A percentile compares a stretch with the other conserved stretches of the same genome.
phyloP scores from a whole-genome alignment of 139 green algal species.

The Coelastrella sp. region DNA sequence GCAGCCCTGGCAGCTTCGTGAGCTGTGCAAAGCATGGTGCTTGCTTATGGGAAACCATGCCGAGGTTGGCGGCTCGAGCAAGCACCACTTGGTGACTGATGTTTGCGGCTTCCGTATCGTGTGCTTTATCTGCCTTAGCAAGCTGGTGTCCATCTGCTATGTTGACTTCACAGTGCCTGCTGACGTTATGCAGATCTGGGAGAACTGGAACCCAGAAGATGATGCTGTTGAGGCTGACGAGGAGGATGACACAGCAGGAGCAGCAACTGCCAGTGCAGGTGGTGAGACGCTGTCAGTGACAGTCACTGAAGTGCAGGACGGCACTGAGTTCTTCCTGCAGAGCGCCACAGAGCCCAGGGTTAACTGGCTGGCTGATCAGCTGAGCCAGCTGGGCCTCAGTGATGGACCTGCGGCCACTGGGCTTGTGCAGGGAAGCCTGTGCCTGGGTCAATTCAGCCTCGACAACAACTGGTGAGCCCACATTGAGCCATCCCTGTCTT shows the following conservation, averaged over 20 bases:
- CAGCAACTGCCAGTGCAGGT: constrained; percentile 6
- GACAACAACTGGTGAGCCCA: constrained; percentile 88
- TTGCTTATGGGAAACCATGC: too few relatives aligned
- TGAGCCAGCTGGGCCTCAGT: constrained; percentile 57
- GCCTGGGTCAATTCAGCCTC: constrained; percentile 76
- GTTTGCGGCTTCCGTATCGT: too few relatives aligned
- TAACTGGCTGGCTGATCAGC: constrained; percentile 79
- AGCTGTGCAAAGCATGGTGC: too few relatives aligned
- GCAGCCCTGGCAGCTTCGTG: too few relatives aligned
- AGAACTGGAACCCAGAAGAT: constrained; percentile 69
- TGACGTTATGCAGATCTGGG: constrained; percentile 76
- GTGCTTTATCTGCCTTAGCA: too few relatives aligned
- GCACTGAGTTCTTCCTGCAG: constrained; percentile 85
- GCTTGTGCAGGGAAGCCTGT: constrained; percentile 72
- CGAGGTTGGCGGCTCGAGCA: too few relatives aligned
- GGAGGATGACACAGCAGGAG: constrained; percentile 50
- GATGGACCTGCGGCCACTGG: constrained; percentile 56
- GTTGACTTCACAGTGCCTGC: too few relatives aligned
- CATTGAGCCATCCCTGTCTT: background rate
- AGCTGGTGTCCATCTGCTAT: too few relatives aligned
- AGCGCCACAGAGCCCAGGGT: constrained; percentile 70
- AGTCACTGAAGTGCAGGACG: constrained; percentile 88
- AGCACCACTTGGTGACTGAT: too few relatives aligned
- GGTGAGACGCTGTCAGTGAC: constrained; percentile 64
- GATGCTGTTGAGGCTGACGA: constrained; percentile 54